Conservation (phyloP, 306 rosid genomes). For the Lupinus albus region DNA sequence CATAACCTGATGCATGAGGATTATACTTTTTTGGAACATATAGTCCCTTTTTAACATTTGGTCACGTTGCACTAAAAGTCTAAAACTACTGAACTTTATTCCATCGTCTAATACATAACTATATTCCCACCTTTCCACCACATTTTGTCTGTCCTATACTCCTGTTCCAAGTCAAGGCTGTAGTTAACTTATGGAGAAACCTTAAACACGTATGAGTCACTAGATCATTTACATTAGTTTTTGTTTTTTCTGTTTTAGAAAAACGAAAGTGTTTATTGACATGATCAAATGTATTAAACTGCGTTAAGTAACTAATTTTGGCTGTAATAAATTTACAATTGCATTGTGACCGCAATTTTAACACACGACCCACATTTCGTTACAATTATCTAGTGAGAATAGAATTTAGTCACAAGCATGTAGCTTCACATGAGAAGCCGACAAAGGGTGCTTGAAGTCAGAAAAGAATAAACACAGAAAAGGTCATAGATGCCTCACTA, state of each 20-base stretch:
- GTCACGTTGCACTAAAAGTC: background rate
- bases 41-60: background rate
- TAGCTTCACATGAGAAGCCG: slow-evolving; percentile 40
- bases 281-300: background rate
- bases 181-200: background rate
- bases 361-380: too few relatives aligned
- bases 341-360: too few relatives aligned
- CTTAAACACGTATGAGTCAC: background rate
- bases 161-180: background rate
- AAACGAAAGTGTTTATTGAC: background rate
- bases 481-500: slow-evolving; percentile 49
- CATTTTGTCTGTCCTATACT: background rate
- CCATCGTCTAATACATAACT: background rate
- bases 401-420: background rate
- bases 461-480: slow-evolving; percentile 40
- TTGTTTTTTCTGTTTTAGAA: too few relatives aligned
- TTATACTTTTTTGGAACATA: background rate
- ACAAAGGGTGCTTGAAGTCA: slow-evolving; percentile 44
- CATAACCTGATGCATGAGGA: too few relatives aligned
- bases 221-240: background rate
- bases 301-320: too few relatives aligned
- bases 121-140: background rate
- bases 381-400: background rate
- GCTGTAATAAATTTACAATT: too few relatives aligned
- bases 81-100: background rate